Base-by-base conservation (phyloP, 805 yeast genomes). In the Metschnikowia amazonensis region DNA sequence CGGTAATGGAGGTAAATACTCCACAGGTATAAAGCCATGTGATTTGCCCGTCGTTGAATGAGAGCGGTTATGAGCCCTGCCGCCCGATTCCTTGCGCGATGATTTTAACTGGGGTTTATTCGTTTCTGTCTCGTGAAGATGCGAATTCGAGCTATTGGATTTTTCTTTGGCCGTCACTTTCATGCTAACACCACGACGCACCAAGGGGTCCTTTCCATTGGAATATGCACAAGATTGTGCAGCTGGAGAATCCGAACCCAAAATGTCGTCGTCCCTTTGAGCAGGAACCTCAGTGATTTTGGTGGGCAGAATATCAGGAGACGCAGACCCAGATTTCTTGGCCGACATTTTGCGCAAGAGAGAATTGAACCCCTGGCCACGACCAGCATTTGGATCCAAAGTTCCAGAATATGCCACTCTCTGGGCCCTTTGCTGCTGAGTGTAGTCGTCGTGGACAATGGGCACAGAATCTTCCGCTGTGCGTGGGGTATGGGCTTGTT, bases 151-250 rank as follows among this genome's bases (percentile, higher is more conserved):
- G 6, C 49, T 42, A 18, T 60, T 49, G 1, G 62, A 71, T 49
- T 71, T 76, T 52, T 79, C 84, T 55, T 74, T 77, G 11, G 80
- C 75, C 1, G 84, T 79, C n/a, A 79, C 74, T 57, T 76, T 79
- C 76, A 79, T 71, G 57, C 81, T 76, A 8, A 79, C 82, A 51
- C 81, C 82, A 55, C 84, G 75, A 56, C 82, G 81, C 38, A 79
- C 76, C 67, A 69, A 54, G 33, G 74, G 74, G 43, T 71, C 76
- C 10, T 25, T 37, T 8, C 20, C 24, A 13, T 21, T 21, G 14
- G 34, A 5, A 11, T 29, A n/a, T 17, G n/a, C n/a, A n/a, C n/a
- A n/a, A n/a, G n/a, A n/a, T n/a, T n/a, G n/a, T 3, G 24, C 10
- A n/a, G 36, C 41, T 5, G 37, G 23, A 20, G 38, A 25, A n/a